Percentiles rank a stretch among this genome's conserved stretches.
Evolutionary conservation across 2,329 filamentous ascomycete species (phyloP).

Genomic region (Fusarium proliferatum): DNA sequence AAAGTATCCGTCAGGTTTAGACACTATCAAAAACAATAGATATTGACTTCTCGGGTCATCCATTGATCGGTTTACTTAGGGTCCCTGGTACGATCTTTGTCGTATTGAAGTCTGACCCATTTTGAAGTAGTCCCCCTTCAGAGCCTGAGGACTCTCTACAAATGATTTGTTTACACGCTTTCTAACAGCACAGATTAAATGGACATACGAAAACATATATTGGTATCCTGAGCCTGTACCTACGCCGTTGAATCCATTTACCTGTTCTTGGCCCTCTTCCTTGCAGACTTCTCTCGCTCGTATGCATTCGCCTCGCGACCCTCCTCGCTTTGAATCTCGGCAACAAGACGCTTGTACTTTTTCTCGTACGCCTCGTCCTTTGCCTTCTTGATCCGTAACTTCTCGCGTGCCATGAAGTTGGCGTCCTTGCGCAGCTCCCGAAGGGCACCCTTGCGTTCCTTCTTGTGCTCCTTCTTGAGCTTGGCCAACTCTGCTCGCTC

Average conservation of each 20-base stretch:
- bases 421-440: conserved; percentile 95
- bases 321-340: conserved; percentile 96
- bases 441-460: conserved; percentile 93
- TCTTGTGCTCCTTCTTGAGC: conserved; percentile 90
- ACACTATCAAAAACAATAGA: neutral
- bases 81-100: neutral
- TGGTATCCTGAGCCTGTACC: conserved; percentile 36
- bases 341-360: conserved; percentile 91
- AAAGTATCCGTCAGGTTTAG: neutral
- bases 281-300: conserved; percentile 82
- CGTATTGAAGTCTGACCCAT: neutral
- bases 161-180: neutral
- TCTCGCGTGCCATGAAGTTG: conserved; percentile 91
- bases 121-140: neutral
- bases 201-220: conserved; percentile 27
- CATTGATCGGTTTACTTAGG: neutral
- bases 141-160: neutral
- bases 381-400: conserved; percentile 91
- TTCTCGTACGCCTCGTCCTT: conserved; percentile 93
- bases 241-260: conserved; percentile 37
- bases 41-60: neutral
- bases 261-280: conserved; percentile 72
- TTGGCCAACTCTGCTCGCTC: conserved; percentile 88
- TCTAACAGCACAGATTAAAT: neutral
- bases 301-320: conserved; percentile 88